These are phyloP conservation scores for Colletotrichum plurivorum DNA, from an alignment of 2,329 filamentous ascomycete genomes.

Conservation along the genomic window DNA sequence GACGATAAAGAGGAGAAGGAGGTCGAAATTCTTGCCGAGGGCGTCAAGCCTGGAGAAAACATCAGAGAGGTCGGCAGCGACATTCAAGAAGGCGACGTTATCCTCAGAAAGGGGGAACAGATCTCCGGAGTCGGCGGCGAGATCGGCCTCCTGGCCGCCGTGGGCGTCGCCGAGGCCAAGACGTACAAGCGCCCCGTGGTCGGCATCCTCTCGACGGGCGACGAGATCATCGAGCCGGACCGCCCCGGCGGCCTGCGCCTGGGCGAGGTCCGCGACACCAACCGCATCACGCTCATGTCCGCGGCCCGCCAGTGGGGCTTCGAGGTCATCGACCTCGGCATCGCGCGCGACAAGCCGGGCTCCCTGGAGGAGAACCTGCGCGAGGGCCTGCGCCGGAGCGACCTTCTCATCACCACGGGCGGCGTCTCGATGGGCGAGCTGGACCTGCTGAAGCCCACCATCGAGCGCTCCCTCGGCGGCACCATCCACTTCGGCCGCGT, in stretches of 20 bases:
- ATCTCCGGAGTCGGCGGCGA: constrained; percentile 92
- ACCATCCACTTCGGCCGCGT: constrained; percentile 97
- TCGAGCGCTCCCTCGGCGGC: constrained; percentile 90
- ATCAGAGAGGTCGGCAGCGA: constrained; percentile 94
- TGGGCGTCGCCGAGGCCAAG: constrained; percentile 79
- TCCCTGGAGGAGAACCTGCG: constrained; percentile 84
- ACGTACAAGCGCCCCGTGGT: constrained; percentile 84
- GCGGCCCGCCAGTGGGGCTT: constrained; percentile 83
- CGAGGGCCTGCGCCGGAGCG: constrained; percentile 78
- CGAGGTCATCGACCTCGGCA: constrained; percentile 86
- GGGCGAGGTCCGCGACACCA: constrained; percentile 94
- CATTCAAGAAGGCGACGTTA: constrained; percentile 75
- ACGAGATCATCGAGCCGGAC: constrained; percentile 88
- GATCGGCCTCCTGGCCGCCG: constrained; percentile 88
- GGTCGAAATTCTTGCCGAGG: constrained; percentile 86
- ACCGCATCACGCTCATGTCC: constrained; percentile 88
- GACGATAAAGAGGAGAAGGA: constrained; percentile 89
- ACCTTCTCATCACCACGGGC: constrained; percentile 91
- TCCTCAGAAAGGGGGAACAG: constrained; percentile 84
- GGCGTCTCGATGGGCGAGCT: constrained; percentile 99
- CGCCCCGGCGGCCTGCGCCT: constrained; percentile 73
- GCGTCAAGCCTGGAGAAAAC: constrained; percentile 85
- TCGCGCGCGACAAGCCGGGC: constrained; percentile 81
- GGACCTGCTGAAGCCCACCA: constrained; percentile 95
- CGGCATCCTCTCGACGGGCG: constrained; percentile 92